Conservation (phyloP, 1,139 yeast genomes). For the Eremothecium coryli region DNA sequence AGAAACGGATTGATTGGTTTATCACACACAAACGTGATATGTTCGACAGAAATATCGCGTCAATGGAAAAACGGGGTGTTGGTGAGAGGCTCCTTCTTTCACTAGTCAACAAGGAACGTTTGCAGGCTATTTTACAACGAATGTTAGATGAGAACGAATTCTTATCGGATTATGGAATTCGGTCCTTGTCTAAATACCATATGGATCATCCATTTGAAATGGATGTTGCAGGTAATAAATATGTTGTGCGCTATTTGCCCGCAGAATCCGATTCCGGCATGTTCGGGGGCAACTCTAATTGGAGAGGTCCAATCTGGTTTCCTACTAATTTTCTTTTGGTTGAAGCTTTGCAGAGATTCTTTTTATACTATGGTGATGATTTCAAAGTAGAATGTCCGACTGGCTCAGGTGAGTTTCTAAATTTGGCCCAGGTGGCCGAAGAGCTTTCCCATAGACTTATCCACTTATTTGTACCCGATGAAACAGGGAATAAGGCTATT, state of each 20-base stretch:
- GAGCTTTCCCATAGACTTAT: constrained; percentile 83
- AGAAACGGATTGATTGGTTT: constrained; percentile 82
- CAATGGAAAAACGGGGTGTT: constrained; percentile 76
- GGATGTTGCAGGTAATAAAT: constrained; percentile 74
- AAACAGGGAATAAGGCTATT: constrained; percentile 64
- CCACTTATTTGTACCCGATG: constrained; percentile 67
- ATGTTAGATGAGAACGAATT: constrained; percentile 88
- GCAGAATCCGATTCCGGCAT: constrained; percentile 93
- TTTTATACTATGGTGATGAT: constrained; percentile 80
- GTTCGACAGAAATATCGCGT: constrained; percentile 83
- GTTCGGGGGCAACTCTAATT: constrained; percentile 95
- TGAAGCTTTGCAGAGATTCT: constrained; percentile 83
- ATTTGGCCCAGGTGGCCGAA: constrained; percentile 88
- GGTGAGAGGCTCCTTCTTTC: constrained; percentile 80
- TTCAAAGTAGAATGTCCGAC: constrained; percentile 86
- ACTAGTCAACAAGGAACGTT: constrained; percentile 72
- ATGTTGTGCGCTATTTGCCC: constrained; percentile 71
- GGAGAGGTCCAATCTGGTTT: constrained; percentile 99
- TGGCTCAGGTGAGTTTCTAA: constrained; percentile 72
- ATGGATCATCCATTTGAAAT: constrained; percentile 78
- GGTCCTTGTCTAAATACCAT: constrained; percentile 84
- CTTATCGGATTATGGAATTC: constrained; percentile 76
- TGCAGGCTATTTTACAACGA: constrained; percentile 64
- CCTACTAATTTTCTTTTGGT: constrained; percentile 84
- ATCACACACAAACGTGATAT: constrained; percentile 60